Conservation (phyloP, 2,329 filamentous ascomycete genomes). For the Zymoseptoria ardabiliae region DNA sequence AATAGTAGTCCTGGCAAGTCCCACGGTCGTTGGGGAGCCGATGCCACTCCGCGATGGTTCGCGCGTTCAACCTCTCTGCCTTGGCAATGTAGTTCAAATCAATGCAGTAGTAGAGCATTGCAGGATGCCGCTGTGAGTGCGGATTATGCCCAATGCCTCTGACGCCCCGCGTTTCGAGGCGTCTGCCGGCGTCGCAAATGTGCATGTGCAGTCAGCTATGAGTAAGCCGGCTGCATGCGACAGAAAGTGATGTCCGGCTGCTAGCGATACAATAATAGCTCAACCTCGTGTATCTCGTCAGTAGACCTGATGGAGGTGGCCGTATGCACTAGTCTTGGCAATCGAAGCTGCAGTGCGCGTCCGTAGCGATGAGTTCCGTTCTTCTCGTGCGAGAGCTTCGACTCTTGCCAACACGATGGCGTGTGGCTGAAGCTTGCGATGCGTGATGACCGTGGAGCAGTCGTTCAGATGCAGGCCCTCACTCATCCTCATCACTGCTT, state of each 20-base stretch:
- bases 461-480: neutral
- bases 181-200: neutral
- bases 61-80: neutral
- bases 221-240: neutral
- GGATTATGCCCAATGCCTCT: neutral
- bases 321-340: neutral
- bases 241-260: neutral
- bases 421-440: neutral
- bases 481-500: slow-evolving; percentile 11
- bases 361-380: neutral
- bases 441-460: neutral
- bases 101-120: neutral
- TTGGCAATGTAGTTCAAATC: neutral
- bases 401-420: neutral
- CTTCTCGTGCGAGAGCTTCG: neutral
- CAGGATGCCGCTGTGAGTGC: neutral
- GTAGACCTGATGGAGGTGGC: neutral
- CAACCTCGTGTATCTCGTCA: neutral
- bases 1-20: too few species aligned
- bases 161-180: neutral
- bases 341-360: neutral
- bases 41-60: neutral
- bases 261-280: neutral
- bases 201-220: neutral
- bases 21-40: neutral